phyloP scores from a whole-genome alignment of 257 asterid species.

The Salvia hispanica region DNA sequence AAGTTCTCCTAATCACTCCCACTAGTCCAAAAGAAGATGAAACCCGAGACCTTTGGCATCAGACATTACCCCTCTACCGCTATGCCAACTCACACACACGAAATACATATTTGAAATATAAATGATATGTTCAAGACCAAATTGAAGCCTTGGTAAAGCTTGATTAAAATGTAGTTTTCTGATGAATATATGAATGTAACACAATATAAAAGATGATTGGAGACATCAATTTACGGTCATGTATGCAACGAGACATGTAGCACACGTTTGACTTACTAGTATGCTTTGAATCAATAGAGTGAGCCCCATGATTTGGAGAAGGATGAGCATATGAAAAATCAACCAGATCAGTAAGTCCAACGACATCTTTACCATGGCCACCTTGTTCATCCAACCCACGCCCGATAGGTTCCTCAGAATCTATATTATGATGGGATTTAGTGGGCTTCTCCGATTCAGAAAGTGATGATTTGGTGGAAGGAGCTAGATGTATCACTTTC shows the following conservation, averaged over 20 bases:
- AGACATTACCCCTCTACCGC: no score
- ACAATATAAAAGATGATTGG: neutral
- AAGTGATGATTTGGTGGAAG: conserved; percentile 25
- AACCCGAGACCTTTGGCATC: neutral
- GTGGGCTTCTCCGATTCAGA: conserved; percentile 37
- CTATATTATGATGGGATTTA: conserved; percentile 28
- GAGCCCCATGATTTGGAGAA: conserved; percentile 36
- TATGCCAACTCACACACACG: no score
- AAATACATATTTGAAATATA: neutral
- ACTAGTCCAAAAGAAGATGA: conserved; percentile 2
- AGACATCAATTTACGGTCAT: neutral
- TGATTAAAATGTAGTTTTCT: conserved; percentile 6
- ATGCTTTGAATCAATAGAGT: conserved; percentile 33
- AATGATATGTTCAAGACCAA: neutral
- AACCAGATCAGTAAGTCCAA: conserved; percentile 35
- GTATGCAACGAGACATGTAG: conserved; percentile 16
- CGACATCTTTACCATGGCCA: conserved; percentile 30
- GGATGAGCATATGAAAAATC: conserved; percentile 35
- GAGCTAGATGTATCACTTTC: conserved; percentile 30
- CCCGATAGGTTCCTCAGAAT: conserved; percentile 36
- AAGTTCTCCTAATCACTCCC: neutral
- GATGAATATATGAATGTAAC: conserved; percentile 10
- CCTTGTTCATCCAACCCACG: conserved; percentile 46
- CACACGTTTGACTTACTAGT: conserved; percentile 44
- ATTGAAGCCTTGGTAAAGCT: neutral